These are phyloP conservation scores for Bisporella sp. DNA, from an alignment of 2,329 filamentous ascomycete genomes.

Conservation along the genomic window DNA sequence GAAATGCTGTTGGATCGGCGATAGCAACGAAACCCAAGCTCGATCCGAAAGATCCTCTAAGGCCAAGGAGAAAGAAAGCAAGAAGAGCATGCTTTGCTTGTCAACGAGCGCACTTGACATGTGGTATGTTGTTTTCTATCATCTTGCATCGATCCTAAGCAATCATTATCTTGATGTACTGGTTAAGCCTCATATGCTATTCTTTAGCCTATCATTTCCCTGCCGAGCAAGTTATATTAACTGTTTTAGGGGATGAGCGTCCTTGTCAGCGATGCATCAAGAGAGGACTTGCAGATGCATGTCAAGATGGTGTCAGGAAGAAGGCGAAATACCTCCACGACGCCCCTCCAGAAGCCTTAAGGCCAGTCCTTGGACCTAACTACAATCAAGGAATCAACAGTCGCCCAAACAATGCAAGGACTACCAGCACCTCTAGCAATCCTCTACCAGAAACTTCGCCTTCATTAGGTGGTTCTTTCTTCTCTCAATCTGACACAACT, in stretches of 20 bases:
- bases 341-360: constrained; percentile 79
- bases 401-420: constrained; percentile 27
- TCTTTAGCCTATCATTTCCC: too few species aligned
- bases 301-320: constrained; percentile 94
- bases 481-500: constrained; percentile 23
- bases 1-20: constrained; percentile 29
- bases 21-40: constrained; percentile 52
- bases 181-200: too few species aligned
- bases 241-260: constrained; percentile 73
- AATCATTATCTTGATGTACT: too few species aligned
- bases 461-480: constrained; percentile 22
- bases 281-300: constrained; percentile 81
- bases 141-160: too few species aligned
- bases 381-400: constrained; percentile 52
- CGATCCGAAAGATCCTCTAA: constrained; percentile 81
- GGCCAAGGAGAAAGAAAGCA: constrained; percentile 92
- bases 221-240: not conserved
- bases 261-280: constrained; percentile 94
- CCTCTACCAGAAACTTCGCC: constrained; percentile 25
- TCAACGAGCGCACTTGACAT: constrained; percentile 94
- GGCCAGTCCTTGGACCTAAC: constrained; percentile 72
- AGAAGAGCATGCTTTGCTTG: constrained; percentile 93
- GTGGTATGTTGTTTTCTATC: constrained; percentile 62
- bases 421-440: constrained; percentile 15
- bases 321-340: constrained; percentile 99